Evolutionary conservation across 495 filamentous ascomycete species (phyloP), one percentile per base, ranked within the genome.

Genomic region (Penicillium antarcticum): DNA sequence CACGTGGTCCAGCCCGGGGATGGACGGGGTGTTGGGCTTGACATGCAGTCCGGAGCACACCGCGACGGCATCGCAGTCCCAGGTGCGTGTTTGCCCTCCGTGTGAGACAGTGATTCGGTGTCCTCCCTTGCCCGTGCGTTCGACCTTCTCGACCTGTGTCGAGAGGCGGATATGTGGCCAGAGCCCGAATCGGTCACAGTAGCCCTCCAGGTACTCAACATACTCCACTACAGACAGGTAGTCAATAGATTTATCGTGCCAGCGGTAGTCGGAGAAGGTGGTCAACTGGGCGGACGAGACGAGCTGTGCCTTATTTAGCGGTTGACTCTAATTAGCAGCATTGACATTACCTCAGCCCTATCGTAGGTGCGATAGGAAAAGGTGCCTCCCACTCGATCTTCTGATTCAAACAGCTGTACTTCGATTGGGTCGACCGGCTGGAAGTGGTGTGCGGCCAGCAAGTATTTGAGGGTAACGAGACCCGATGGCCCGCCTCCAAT

Each of bases 21-120:
- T 58, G 29, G 47, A 33, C 6, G 55, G 50, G 33, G 51, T 43
- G 34, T 58, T 58, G 9, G 55, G 55, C 24, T 53, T 45, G 21
- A 58, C 55, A 37, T 58, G 55, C 24, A 58, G 46, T n/a, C 55
- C 55, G 5, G 55, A 54, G 38, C 55, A 58, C 7, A 58, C 42
- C 7, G 55, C 55, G 34, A 58, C 42, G 19, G 53, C 51, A 14
- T 51, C 53, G 16, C 55, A 58, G n/a, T 58, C 55, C 42, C 49
- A 54, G 5, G 11, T 14, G 1, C n/a, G 34, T 36, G 52, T 49
- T 11, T 57, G 9, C 35, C 40, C 32, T 6, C 49, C 40, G 13
- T 37, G 34, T 37, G 34, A 37, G 34, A 37, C 34, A 37, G 34
- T 37, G 34, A 37, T 16, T 37, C 34, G 34, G 34, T 37, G 34